Conservation (phyloP, 352 stramenopile species). For the Pythium phragmiticola region DNA sequence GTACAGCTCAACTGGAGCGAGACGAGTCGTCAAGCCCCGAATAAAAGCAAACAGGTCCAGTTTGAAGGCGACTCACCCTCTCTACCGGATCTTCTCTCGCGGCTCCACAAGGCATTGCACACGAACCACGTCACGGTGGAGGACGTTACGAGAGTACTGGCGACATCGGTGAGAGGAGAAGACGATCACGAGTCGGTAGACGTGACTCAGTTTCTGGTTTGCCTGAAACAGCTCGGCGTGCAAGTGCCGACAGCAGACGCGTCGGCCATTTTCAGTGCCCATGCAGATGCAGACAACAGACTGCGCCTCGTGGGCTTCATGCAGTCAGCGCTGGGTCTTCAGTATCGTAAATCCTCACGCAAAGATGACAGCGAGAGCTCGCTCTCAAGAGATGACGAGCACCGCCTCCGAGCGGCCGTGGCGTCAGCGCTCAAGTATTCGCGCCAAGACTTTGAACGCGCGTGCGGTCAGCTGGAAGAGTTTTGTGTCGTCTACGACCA, state of each 20-base stretch:
- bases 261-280: conserved; percentile 1
- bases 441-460: conserved; percentile 28
- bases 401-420: conserved; percentile 32
- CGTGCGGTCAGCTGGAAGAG: conserved; percentile 42
- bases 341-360: neutral
- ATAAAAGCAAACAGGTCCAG: conserved; percentile 31
- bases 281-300: neutral
- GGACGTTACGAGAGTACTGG: neutral
- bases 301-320: conserved; percentile 24
- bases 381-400: conserved; percentile 31
- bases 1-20: conserved; percentile 60
- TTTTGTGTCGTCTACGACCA: conserved; percentile 55
- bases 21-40: conserved; percentile 16
- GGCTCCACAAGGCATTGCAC: neutral
- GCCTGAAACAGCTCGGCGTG: conserved; percentile 17
- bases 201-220: conserved; percentile 18
- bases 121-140: conserved; percentile 7
- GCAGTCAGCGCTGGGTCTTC: conserved; percentile 17
- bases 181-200: neutral
- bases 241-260: conserved; percentile 6
- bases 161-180: neutral
- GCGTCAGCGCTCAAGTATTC: conserved; percentile 35
- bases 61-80: conserved; percentile 1
- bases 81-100: neutral
- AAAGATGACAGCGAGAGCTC: neutral